Evolutionary conservation across 2,329 filamentous ascomycete species (phyloP).

Genomic region (Aspergillaceae sp.): DNA sequence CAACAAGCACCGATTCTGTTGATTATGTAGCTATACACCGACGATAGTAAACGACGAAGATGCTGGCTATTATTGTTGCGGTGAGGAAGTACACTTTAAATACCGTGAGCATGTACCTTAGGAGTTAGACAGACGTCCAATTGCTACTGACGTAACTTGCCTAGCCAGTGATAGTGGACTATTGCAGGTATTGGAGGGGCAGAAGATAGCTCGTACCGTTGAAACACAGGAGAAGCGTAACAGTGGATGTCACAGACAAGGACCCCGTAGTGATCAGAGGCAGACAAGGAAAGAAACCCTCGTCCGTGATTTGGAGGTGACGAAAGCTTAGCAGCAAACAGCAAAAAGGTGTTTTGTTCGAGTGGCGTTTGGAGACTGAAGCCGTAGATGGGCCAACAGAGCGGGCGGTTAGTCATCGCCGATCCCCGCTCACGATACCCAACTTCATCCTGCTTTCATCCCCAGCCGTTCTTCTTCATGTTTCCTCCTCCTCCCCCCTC

Average conservation of each 20-base stretch:
- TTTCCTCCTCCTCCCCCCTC: conserved; percentile 5
- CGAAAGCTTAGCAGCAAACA: too few relatives aligned
- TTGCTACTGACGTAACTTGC: conserved; percentile 2
- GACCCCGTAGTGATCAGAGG: too few relatives aligned
- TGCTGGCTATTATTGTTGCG: conserved; percentile 9
- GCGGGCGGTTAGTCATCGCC: conserved; percentile 14
- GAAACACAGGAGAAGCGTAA: too few relatives aligned
- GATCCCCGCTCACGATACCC: conserved; percentile 13
- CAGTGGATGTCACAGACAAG: too few relatives aligned
- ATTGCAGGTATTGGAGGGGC: too few relatives aligned
- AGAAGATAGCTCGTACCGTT: too few relatives aligned
- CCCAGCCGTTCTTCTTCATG: conserved; percentile 4
- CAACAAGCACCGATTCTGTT: not conserved
- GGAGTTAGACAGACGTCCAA: not conserved
- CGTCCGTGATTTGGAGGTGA: too few relatives aligned
- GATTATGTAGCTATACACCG: conserved; percentile 1
- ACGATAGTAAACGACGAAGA: conserved; percentile 4
- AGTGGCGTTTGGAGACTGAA: not conserved
- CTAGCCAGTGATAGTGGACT: too few relatives aligned
- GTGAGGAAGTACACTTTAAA: conserved; percentile 3
- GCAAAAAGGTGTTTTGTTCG: not conserved
- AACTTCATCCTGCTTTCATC: conserved; percentile 1
- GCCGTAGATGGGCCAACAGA: not conserved
- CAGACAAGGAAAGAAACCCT: too few relatives aligned
- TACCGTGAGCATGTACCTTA: too few relatives aligned